Conservation (phyloP, 1,284 basidiomycete species). For the Schizopora paradoxa region DNA sequence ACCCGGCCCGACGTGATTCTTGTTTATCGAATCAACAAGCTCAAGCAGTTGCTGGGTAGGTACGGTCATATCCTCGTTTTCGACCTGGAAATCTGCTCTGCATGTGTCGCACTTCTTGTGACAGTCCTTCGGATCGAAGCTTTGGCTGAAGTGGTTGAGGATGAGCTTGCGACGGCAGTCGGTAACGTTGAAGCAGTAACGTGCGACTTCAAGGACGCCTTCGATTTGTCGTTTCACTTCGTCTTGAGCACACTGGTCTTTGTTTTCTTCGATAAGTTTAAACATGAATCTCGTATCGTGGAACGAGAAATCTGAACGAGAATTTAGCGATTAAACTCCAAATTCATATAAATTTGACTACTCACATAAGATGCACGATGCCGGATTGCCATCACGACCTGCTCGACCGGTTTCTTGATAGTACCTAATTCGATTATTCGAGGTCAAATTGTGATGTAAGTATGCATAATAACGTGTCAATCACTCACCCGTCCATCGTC, state of each 20-base stretch:
- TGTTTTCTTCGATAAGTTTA: slow-evolving; percentile 53
- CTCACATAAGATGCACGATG: slow-evolving; percentile 58
- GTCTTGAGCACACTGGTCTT: too few species aligned
- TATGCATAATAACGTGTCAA: slow-evolving; percentile 8
- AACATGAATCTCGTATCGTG: slow-evolving; percentile 46
- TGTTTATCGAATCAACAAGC: slow-evolving; percentile 26
- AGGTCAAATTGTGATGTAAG: neutral
- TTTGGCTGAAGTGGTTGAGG: slow-evolving; percentile 68
- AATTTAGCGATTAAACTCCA: slow-evolving; percentile 5
- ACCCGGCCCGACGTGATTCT: slow-evolving; percentile 43
- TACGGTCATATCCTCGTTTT: slow-evolving; percentile 47
- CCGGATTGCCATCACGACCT: slow-evolving; percentile 67
- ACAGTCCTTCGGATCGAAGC: slow-evolving; percentile 56
- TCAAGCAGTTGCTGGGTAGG: slow-evolving; percentile 46
- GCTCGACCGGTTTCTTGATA: slow-evolving; percentile 86
- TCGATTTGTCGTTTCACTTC: slow-evolving; percentile 57
- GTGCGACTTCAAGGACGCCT: slow-evolving; percentile 53
- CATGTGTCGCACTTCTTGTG: slow-evolving; percentile 74
- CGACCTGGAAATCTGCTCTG: slow-evolving; percentile 36
- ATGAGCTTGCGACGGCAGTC: slow-evolving; percentile 87
- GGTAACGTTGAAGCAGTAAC: slow-evolving; percentile 77
- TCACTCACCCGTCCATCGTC: slow-evolving; percentile 56
- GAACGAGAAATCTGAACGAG: slow-evolving; percentile 46
- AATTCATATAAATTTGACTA: slow-evolving; percentile 1
- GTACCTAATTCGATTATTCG: slow-evolving; percentile 38